Conservation (phyloP, 441 rosid species). For the Croton setiger region DNA sequence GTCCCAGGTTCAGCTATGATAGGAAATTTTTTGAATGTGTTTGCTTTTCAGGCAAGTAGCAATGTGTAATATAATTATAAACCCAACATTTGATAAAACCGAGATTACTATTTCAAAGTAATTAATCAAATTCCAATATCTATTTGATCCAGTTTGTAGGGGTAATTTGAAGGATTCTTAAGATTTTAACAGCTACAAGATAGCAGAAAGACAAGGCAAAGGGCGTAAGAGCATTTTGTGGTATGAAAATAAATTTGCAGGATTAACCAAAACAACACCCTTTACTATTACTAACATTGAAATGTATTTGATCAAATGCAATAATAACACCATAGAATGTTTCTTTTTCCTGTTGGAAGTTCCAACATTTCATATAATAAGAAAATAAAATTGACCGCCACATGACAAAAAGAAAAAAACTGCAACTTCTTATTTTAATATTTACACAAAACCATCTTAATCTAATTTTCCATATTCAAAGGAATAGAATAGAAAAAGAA, state of each 20-base stretch:
- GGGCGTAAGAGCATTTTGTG: neutral
- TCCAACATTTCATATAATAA: neutral
- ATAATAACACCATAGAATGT: too few relatives aligned
- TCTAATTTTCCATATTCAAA: too few relatives aligned
- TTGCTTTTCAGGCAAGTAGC: conserved; percentile 44
- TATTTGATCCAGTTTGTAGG: conserved; percentile 1
- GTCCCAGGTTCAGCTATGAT: neutral
- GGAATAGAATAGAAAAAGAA: neutral
- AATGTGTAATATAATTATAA: neutral
- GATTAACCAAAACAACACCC: too few relatives aligned
- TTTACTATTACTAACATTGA: too few relatives aligned
- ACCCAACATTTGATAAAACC: too few relatives aligned
- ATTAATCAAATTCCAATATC: neutral
- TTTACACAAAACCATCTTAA: neutral
- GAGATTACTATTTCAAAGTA: neutral
- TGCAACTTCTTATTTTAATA: neutral
- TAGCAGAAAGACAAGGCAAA: neutral
- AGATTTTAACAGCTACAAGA: neutral
- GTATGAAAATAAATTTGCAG: too few relatives aligned
- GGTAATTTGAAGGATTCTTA: neutral
- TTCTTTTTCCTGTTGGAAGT: neutral
- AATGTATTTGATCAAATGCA: too few relatives aligned
- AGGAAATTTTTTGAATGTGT: conserved; percentile 35
- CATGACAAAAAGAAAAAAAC: neutral
- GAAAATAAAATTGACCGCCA: neutral